Conservation (phyloP, 768 basidiomycete genomes). For the Tricholoma terreum region DNA sequence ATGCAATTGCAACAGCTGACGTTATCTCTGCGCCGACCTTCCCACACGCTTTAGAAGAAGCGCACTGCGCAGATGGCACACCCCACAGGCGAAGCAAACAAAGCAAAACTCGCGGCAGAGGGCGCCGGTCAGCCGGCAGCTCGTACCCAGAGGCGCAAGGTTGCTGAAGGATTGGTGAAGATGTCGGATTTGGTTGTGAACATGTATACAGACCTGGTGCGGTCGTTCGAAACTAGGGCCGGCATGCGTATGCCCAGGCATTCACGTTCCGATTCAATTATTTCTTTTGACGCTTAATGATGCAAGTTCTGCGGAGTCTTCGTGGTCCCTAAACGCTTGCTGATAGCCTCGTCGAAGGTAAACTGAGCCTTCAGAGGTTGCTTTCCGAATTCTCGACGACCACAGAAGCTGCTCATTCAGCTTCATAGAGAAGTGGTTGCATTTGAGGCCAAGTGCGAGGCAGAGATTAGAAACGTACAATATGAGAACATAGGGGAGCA, state of each 20-base stretch:
- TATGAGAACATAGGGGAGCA: no score
- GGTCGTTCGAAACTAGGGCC: constrained; percentile 52
- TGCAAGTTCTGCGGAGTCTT: neutral
- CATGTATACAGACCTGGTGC: constrained; percentile 75
- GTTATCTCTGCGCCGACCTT: constrained; percentile 63
- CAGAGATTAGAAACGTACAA: no score
- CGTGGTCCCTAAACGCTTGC: constrained; percentile 22
- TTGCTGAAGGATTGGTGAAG: constrained; percentile 53
- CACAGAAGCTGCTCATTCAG: constrained; percentile 39
- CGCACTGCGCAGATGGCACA: constrained; percentile 46
- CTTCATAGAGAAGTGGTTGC: constrained; percentile 44
- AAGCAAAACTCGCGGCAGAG: constrained; percentile 41
- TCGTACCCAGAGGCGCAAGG: constrained; percentile 45
- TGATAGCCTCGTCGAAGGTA: constrained; percentile 45
- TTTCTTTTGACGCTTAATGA: neutral
- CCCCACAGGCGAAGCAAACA: constrained; percentile 40
- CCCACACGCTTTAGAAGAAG: constrained; percentile 64
- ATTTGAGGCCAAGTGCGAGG: constrained; percentile 40
- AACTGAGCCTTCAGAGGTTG: constrained; percentile 45
- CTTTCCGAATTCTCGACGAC: constrained; percentile 48
- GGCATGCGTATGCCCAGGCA: constrained; percentile 8
- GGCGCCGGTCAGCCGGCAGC: constrained; percentile 56
- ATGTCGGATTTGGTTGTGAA: constrained; percentile 64
- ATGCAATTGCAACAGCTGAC: constrained; percentile 52
- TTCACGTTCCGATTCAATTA: neutral